Evolutionary conservation across 371 early-diverging fungal genomes (phyloP).

Genomic region (Apophysomyces elegans): DNA sequence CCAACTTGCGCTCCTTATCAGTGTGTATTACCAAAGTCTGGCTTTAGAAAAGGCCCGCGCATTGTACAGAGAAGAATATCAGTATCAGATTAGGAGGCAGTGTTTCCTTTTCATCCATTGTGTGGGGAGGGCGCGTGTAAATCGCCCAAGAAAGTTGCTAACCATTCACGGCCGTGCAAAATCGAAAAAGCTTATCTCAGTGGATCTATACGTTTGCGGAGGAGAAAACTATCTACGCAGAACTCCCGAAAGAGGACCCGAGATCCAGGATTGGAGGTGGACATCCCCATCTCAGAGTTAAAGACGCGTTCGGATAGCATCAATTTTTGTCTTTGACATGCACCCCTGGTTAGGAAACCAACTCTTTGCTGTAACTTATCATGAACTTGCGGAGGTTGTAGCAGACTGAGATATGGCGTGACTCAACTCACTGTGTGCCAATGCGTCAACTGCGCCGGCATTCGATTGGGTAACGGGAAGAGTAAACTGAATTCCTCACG

Average conservation of each 20-base stretch:
- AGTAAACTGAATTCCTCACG: constrained; percentile 6
- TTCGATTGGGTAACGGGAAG: constrained; percentile 8
- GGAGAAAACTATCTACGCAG: too few species aligned
- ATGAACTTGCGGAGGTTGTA: constrained; percentile 2
- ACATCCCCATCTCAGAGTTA: background rate
- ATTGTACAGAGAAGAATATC: too few species aligned
- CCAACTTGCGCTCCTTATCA: too few species aligned
- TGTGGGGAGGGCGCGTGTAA: too few species aligned
- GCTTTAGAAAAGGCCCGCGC: too few species aligned
- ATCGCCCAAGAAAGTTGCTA: too few species aligned
- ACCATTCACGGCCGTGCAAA: too few species aligned
- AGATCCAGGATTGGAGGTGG: background rate
- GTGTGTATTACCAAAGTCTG: too few species aligned
- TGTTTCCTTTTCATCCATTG: too few species aligned
- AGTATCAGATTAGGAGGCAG: too few species aligned
- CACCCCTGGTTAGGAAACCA: constrained; percentile 9
- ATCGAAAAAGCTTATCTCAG: too few species aligned
- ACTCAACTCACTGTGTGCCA: background rate
- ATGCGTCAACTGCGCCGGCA: constrained; percentile 10
- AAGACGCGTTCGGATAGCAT: background rate
- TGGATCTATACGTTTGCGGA: too few species aligned
- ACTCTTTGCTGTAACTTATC: background rate
- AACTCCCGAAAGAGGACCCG: background rate
- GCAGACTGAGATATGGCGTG: constrained; percentile 7
- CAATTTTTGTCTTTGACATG: background rate